Conservation (phyloP, 768 basidiomycete species). For the Termitomyces sp. region DNA sequence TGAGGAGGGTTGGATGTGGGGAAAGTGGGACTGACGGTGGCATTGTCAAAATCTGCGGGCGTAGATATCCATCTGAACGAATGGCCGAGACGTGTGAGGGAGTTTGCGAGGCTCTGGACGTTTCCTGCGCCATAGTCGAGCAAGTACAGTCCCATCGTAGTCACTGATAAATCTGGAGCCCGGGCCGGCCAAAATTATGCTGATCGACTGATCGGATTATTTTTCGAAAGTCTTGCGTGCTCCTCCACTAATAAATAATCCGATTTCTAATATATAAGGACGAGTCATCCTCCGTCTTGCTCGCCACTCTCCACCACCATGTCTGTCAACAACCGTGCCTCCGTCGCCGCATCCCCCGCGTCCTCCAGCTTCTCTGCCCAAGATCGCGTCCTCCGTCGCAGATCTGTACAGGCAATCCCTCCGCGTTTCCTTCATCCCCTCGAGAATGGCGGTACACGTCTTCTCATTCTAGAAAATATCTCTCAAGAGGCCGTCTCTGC, state of each 20-base stretch:
- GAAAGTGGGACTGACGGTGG: slow-evolving; percentile 66
- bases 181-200: slow-evolving; percentile 4
- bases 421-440: slow-evolving; percentile 72
- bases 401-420: slow-evolving; percentile 38
- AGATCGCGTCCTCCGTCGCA: slow-evolving; percentile 40
- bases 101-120: slow-evolving; percentile 91
- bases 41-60: slow-evolving; percentile 80
- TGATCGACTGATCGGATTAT: slow-evolving; percentile 16
- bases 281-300: slow-evolving; percentile 5
- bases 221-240: slow-evolving; percentile 18
- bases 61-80: slow-evolving; percentile 85
- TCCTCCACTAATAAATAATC: neutral
- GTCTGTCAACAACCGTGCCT: slow-evolving; percentile 37
- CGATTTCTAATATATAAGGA: slow-evolving; percentile 3
- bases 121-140: slow-evolving; percentile 98
- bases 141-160: slow-evolving; percentile 63
- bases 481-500: slow-evolving; percentile 83
- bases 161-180: slow-evolving; percentile 2
- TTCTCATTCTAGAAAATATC: slow-evolving; percentile 94
- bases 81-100: slow-evolving; percentile 80
- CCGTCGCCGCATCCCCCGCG: slow-evolving; percentile 55
- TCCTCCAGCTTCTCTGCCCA: slow-evolving; percentile 34
- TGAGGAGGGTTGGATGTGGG: slow-evolving; percentile 15
- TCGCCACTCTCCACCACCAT: slow-evolving; percentile 30
- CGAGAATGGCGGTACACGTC: slow-evolving; percentile 75